Base-by-base conservation (phyloP, 495 filamentous ascomycete species). In the Aspergillus ellipticus region DNA sequence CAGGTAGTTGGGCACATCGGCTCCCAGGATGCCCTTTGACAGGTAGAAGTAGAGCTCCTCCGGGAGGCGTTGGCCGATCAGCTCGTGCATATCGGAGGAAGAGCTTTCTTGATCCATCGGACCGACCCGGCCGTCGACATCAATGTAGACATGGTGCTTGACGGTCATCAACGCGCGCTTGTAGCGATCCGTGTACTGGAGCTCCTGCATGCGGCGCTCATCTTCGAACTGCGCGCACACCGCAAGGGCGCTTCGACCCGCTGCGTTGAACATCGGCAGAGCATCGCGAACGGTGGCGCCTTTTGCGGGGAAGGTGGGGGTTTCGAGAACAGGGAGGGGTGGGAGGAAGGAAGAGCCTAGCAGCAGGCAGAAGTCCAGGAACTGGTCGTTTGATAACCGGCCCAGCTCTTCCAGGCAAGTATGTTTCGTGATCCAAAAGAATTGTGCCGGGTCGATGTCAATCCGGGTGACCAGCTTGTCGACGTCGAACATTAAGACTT, bases 31-130 rank as follows among this genome's bases (percentile, higher is more conserved):
- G 26, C 89, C 94, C 28, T 82, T 85, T 55, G 90, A 89, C 29
- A 97, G 80, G 62, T 99, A 97, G 67, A 89, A 88, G 67, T 91
- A 96, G 6, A 99, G 75, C 72, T 99, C 95, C 51, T 92, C 85
- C 2, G 95, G 92, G 15, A 99, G 79, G 29, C 91, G 89, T 51
- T 92, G 84, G 19, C 92, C 91, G 59, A 96, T 86, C 65, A 97
- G 89, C 60, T 92, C 87, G 70, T 94, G 89, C 57, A 91, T 80
- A 69, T 97, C 93, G 19, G 75, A 78, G 16, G 94, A 92, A 2
- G 87, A 80, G 31, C 81, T 73, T 7, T 86, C 84, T 29, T 77
- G 77, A 55, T 90, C 83, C 63, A 90, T 76, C 4, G 87, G 85
- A 50, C 83, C 85, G 45, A 96, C 80, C 51, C 84, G 79, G 16